Percentiles rank a stretch among this genome's conserved stretches.
These are phyloP conservation scores for Excoecaria agallocha DNA, from an alignment of 345 rosid genomes.

Conservation along the genomic window DNA sequence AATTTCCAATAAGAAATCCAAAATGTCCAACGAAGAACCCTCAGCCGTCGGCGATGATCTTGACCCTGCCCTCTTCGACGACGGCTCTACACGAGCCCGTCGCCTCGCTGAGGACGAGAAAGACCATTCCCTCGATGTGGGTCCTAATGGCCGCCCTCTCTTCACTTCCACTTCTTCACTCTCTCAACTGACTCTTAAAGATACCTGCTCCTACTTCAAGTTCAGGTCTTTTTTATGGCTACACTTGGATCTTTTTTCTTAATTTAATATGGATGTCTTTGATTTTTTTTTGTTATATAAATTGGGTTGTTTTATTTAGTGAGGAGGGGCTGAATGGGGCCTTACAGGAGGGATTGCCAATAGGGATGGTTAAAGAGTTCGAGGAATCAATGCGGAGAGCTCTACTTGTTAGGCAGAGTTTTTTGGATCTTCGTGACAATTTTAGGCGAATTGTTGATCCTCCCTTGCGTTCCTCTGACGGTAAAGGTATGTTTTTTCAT, in stretches of 20 bases:
- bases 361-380: constrained; percentile 72
- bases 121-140: constrained; percentile 61
- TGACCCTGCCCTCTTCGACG: constrained; percentile 34
- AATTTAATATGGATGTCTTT: background rate
- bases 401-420: constrained; percentile 72
- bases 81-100: constrained; percentile 48
- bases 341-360: constrained; percentile 79
- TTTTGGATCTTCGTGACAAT: constrained; percentile 86
- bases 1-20: constrained; percentile 36
- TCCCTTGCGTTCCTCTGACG: constrained; percentile 42
- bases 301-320: constrained; percentile 18
- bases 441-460: constrained; percentile 88
- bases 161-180: constrained; percentile 62
- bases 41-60: constrained; percentile 33
- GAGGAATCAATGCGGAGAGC: constrained; percentile 74
- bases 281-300: background rate
- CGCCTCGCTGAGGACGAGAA: constrained; percentile 65
- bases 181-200: constrained; percentile 60
- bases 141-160: constrained; percentile 65
- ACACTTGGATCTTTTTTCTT: background rate
- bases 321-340: constrained; percentile 49
- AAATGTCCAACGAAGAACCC: constrained; percentile 26
- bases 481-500: constrained; percentile 41
- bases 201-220: constrained; percentile 69
- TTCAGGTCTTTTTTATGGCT: constrained; percentile 43